A percentile compares a stretch with the other conserved stretches of the same genome.
These are phyloP conservation scores for Coniella lustricola DNA, from an alignment of 2,329 filamentous ascomycete genomes.

Conservation along the genomic window DNA sequence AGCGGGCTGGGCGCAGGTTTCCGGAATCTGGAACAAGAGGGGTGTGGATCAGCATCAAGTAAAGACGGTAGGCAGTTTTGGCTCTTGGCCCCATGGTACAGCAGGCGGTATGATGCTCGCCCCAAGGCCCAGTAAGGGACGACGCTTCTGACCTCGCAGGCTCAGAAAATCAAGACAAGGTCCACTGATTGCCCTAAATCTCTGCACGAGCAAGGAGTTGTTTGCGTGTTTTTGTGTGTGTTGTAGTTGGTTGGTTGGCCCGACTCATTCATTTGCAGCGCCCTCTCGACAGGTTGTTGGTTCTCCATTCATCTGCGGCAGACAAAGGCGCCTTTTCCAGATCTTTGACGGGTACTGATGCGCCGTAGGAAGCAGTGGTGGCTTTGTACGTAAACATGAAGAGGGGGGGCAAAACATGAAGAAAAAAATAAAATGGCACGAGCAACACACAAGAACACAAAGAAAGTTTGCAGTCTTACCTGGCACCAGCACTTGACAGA, in stretches of 20 bases:
- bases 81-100: background rate
- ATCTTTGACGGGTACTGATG: no score
- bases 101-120: no score
- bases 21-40: slow-evolving; percentile 35
- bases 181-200: no score
- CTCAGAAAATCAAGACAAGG: no score
- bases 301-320: no score
- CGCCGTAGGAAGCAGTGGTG: background rate
- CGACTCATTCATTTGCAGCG: background rate
- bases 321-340: no score
- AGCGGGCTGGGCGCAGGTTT: slow-evolving; percentile 44
- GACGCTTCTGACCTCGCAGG: no score
- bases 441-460: background rate
- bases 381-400: background rate
- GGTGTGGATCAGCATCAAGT: slow-evolving; percentile 25
- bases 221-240: no score
- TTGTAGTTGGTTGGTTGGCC: background rate
- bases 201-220: no score
- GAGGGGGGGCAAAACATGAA: no score
- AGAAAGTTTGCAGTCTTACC: slow-evolving; percentile 13
- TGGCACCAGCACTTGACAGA: slow-evolving; percentile 16
- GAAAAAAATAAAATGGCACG: background rate
- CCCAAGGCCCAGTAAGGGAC: no score
- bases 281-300: no score
- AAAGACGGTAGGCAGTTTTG: slow-evolving; percentile 14